Conservation (phyloP, 352 stramenopile species). For the Phytopythium mirpurense region DNA sequence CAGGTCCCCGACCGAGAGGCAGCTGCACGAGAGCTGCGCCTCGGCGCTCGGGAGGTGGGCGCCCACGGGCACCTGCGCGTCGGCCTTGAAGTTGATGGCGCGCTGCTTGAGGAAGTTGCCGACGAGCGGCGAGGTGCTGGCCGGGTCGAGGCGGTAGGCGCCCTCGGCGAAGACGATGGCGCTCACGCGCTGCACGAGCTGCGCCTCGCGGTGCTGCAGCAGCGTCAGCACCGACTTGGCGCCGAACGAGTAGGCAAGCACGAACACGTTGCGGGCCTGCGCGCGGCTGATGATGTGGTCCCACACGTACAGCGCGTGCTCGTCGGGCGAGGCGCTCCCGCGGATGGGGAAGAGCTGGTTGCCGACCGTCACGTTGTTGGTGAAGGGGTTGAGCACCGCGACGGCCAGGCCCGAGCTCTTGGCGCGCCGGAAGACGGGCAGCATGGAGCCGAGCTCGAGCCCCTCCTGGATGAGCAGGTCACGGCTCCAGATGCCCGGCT, state of each 20-base stretch:
- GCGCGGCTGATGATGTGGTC: slow-evolving; percentile 65
- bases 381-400: slow-evolving; percentile 67
- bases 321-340: slow-evolving; percentile 49
- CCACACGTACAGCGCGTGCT: slow-evolving; percentile 74
- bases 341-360: slow-evolving; percentile 56
- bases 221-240: slow-evolving; percentile 66
- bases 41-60: slow-evolving; percentile 44
- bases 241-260: slow-evolving; percentile 68
- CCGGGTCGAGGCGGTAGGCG: slow-evolving; percentile 50
- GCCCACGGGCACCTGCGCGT: slow-evolving; percentile 34
- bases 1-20: slow-evolving; percentile 57
- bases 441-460: slow-evolving; percentile 70
- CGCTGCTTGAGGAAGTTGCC: slow-evolving; percentile 54
- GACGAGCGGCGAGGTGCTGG: slow-evolving; percentile 41
- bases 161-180: slow-evolving; percentile 68
- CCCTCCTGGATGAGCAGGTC: slow-evolving; percentile 74
- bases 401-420: slow-evolving; percentile 41
- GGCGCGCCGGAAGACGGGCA: slow-evolving; percentile 55
- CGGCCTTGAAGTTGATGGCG: slow-evolving; percentile 76
- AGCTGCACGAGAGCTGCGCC: slow-evolving; percentile 58
- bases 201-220: slow-evolving; percentile 53
- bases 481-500: slow-evolving; percentile 77
- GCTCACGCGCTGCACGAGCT: slow-evolving; percentile 47
- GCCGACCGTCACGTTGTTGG: slow-evolving; percentile 59
- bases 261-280: slow-evolving; percentile 48